Conservation (phyloP, 768 basidiomycete genomes). For the Trametes cingulata region DNA sequence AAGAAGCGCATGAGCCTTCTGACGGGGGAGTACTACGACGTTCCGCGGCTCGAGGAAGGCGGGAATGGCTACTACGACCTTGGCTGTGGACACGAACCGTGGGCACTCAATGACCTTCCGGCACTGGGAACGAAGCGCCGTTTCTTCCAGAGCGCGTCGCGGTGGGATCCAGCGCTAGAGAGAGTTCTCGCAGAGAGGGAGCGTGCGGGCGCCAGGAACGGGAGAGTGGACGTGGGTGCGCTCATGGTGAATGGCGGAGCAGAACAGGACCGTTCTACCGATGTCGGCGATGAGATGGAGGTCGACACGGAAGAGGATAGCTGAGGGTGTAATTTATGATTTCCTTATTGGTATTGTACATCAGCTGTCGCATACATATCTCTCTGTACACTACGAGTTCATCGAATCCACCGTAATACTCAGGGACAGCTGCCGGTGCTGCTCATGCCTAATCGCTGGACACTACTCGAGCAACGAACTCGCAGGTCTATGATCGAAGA, state of each 20-base stretch:
- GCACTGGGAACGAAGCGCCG: constrained; percentile 35
- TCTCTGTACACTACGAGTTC: background rate
- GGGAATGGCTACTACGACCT: constrained; percentile 37
- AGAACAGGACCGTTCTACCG: constrained; percentile 12
- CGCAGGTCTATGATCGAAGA: too few relatives aligned
- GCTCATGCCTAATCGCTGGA: too few relatives aligned
- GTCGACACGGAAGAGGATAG: constrained; percentile 16
- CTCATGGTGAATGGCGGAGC: constrained; percentile 23
- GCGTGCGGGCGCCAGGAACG: constrained; percentile 6
- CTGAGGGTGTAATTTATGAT: constrained; percentile 11
- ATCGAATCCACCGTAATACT: background rate
- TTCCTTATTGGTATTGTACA: constrained; percentile 3
- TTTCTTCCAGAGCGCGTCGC: constrained; percentile 56
- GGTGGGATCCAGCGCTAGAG: constrained; percentile 35
- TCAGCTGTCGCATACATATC: background rate
- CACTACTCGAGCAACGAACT: too few relatives aligned
- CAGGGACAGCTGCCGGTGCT: too few relatives aligned
- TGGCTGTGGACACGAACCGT: constrained; percentile 22
- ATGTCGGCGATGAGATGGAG: constrained; percentile 17
- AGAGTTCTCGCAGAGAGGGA: constrained; percentile 20
- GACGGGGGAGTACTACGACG: constrained; percentile 59
- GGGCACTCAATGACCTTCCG: background rate
- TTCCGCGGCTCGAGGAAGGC: constrained; percentile 46
- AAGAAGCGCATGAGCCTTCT: constrained; percentile 70
- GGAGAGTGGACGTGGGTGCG: constrained; percentile 10